Percentiles rank a stretch among this genome's conserved stretches.
These are phyloP conservation scores for Leishmania braziliensis DNA, from an alignment of 208 protist species.

Conservation along the genomic window DNA sequence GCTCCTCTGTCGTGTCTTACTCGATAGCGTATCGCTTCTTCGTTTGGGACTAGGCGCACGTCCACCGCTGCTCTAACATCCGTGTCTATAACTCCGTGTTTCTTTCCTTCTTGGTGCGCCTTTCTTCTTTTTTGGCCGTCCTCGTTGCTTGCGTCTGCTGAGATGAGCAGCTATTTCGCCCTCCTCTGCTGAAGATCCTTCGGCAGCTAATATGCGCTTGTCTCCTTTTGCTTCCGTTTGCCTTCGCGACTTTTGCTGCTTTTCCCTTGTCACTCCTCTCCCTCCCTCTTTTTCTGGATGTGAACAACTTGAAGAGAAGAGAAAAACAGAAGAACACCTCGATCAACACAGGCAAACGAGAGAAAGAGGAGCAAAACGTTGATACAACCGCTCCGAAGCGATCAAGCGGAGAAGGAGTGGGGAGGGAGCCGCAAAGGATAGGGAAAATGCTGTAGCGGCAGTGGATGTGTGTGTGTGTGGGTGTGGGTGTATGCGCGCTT, in stretches of 20 bases:
- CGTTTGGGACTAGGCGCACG: background rate
- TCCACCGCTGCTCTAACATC: background rate
- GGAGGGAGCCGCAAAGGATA: background rate
- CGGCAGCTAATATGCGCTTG: background rate
- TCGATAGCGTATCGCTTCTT: background rate
- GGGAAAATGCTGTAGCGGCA: background rate
- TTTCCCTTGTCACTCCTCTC: background rate
- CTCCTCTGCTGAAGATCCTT: background rate
- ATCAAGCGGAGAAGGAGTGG: background rate
- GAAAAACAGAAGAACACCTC: background rate
- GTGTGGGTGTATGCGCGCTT: background rate
- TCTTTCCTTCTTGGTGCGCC: background rate
- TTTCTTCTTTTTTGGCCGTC: background rate
- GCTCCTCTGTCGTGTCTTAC: background rate
- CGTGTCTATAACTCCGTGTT: background rate
- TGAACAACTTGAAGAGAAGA: background rate
- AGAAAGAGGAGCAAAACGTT: conserved; percentile 4
- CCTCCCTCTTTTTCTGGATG: background rate
- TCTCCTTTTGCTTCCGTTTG: background rate
- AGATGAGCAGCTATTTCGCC: background rate
- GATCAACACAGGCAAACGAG: background rate
- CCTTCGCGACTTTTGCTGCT: background rate
- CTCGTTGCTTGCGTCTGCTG: background rate
- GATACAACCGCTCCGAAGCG: background rate
- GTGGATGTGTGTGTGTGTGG: background rate